Evolutionary conservation across 129 eudicot species (phyloP), one percentile per base, ranked within the genome.

Genomic region (Centaurea solstitialis): DNA sequence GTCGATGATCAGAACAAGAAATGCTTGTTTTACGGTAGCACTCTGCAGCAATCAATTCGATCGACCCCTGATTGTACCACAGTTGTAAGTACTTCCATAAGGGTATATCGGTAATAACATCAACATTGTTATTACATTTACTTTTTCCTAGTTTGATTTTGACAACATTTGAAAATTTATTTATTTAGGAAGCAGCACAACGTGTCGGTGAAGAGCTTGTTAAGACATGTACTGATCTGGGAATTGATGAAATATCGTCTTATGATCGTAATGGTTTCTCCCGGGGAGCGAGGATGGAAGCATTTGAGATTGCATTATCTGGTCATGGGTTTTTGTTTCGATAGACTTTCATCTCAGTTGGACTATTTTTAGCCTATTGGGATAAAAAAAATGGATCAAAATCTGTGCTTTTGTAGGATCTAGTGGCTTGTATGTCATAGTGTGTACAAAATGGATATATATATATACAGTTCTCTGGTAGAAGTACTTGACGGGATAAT

Each of bases 181-280:
- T 3, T 41, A 15, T 41, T 1, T 86, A 95, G 99, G 97, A 91
- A 84, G 98, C 95, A 30, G 97, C 98, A 59, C 82, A 85, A 78
- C 93, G 79, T 21, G 86, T 95, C 79, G 99, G 99, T 15, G 95
- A 92, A 84, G 98, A 92, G 91, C 97, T 95, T 78, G 89, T 95
- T 40, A 93, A 91, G 85, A 64, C 87, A 7, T 93, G 98, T 80
- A 83, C 71, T 47, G 88, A 88, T 81, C 88, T 95, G 68, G 86
- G 88, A 78, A 91, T 95, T 64, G 83, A 85, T 35, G 97, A 95
- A 73, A 89, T 95, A 57, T 89, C 97, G 12, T 84, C 83, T 41
- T 92, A 92, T 79, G 99, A 94, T 90, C 90, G 89, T 22, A 94
- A 94, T 90, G 97, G 97, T 20, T 89, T 83, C 59, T 88, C 91